Base-by-base conservation (phyloP, 768 basidiomycete genomes). In the Mycena metata region DNA sequence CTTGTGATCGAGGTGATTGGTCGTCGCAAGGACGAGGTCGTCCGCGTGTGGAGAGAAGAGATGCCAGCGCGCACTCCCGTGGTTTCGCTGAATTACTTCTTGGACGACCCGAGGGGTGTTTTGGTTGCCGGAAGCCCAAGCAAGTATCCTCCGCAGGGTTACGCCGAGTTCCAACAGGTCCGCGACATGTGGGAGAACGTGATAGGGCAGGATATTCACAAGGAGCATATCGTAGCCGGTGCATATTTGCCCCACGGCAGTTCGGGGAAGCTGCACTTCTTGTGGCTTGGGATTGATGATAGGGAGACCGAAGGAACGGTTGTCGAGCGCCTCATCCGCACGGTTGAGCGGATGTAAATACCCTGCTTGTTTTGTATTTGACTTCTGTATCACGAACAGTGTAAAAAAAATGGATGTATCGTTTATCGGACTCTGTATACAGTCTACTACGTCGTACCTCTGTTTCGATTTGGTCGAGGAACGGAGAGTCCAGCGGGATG, bases 141-240 rank as follows among this genome's bases (percentile, higher is more conserved):
- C 46, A 58, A 62, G 41, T 41, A 66, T 15, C 70, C 70, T 8
- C 63, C 69, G 46, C 60, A 60, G 39, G 64, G 62, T 23, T 72
- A 72, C 60, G 10, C 47, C 33, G 70, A 68, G 55, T 51, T 59
- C 43, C 41, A 5, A 19, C 54, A 62, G 45, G 52, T 69, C 13
- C 62, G 70, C 30, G 70, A 60, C 23, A 47, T 51, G 59, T 72
- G 70, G 70, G 67, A 72, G 41, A 26, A 66, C 33, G 67, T 72
- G 30, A 57, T 66, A 17, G 39, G 47, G 23, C 52, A 72, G 54
- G 70, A 66, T 16, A 61, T 69, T 17, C 70, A 72, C 24, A 46
- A 30, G 7, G 67, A 72, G 50, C 70, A 72, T 30, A 21, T 45
- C 17, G 54, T 72, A 21, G 45, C 63, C 17, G 70, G 67, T 2